Conservation (phyloP, 2,329 filamentous ascomycete genomes). For the Aureobasidium mangrovei region DNA sequence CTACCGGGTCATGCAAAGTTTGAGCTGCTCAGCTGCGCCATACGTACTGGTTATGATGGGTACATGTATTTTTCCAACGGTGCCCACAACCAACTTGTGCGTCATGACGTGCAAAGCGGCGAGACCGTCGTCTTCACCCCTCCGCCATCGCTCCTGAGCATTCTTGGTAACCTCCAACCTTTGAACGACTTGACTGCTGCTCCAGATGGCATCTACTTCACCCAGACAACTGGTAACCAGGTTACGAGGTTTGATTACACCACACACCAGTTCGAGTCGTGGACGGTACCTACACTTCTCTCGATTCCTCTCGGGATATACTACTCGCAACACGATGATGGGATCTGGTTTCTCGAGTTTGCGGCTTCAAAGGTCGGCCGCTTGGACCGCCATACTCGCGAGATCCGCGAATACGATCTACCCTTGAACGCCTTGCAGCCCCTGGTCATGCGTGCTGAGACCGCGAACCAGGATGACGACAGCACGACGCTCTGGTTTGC, state of each 20-base stretch:
- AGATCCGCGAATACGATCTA: neutral
- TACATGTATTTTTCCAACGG: constrained; percentile 20
- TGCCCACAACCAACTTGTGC: constrained; percentile 21
- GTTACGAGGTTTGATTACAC: constrained; percentile 18
- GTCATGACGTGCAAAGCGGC: constrained; percentile 17
- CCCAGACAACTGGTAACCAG: constrained; percentile 19
- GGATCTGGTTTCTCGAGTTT: constrained; percentile 1
- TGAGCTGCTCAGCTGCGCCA: neutral
- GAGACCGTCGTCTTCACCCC: constrained; percentile 18
- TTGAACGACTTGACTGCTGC: constrained; percentile 21
- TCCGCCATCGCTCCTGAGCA: constrained; percentile 15
- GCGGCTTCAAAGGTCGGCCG: neutral
- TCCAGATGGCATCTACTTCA: constrained; percentile 19
- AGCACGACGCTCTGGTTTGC: constrained; percentile 5
- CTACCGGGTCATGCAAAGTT: neutral
- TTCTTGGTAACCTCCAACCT: constrained; percentile 18
- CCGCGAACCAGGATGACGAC: neutral
- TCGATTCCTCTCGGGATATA: constrained; percentile 18
- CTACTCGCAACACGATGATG: constrained; percentile 1
- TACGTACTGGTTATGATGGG: constrained; percentile 16
- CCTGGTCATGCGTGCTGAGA: constrained; percentile 1
- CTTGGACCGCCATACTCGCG: neutral
- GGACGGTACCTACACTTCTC: constrained; percentile 17
- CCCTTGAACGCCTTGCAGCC: neutral
- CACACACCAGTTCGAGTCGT: constrained; percentile 17